A percentile compares a stretch with the other conserved stretches of the same genome.
Evolutionary conservation across 345 rosid genomes (phyloP).

Genomic region (Citrus australasica): DNA sequence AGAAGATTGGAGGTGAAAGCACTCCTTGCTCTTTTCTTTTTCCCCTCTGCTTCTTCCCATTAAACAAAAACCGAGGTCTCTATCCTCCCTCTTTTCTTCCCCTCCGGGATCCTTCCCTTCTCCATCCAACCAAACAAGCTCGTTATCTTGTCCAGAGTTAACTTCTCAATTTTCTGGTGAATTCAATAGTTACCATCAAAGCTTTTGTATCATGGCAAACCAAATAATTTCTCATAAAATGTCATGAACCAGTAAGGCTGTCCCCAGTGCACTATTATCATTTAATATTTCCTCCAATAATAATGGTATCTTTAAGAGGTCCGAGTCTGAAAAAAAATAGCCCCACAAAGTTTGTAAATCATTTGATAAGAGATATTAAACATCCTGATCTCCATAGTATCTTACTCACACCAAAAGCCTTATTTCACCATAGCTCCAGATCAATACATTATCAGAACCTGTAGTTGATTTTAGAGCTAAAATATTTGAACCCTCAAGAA

Average conservation of each 20-base stretch:
- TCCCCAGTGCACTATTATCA: not conserved
- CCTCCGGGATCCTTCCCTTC: not conserved
- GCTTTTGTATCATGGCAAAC: not conserved
- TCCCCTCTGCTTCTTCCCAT: not conserved
- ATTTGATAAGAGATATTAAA: not conserved
- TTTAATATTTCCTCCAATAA: not conserved
- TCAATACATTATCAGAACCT: not conserved
- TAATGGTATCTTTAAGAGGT: not conserved
- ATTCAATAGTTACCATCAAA: not conserved
- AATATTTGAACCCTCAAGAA: not conserved
- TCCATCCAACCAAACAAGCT: not conserved
- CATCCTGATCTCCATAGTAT: not conserved
- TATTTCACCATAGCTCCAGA: not conserved
- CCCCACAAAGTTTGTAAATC: not conserved
- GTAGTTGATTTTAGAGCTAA: not conserved
- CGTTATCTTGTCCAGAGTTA: not conserved
- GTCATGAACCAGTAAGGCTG: not conserved
- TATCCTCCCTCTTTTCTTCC: not conserved
- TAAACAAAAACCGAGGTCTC: not conserved
- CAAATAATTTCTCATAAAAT: not conserved
- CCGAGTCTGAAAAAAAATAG: not conserved
- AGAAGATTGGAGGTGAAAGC: not conserved
- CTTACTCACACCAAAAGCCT: not conserved
- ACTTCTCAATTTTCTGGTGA: not conserved
- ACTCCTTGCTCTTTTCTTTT: not conserved